phyloP scores from a whole-genome alignment of 1,139 yeast species.

The Kurtzmaniella quercitrusa region DNA sequence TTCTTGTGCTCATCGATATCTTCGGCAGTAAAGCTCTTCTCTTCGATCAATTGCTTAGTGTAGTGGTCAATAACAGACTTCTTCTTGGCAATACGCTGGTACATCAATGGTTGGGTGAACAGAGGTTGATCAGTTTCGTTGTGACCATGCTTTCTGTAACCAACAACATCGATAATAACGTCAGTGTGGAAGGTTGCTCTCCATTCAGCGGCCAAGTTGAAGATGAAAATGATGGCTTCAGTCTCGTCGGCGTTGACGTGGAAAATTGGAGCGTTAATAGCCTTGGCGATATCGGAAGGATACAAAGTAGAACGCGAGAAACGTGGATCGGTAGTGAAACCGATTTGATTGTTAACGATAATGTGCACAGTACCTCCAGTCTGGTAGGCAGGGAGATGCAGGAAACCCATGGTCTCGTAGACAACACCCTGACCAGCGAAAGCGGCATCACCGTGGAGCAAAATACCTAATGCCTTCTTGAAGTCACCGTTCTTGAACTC shows the following conservation, averaged over 20 bases:
- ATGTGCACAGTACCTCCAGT: conserved; percentile 98
- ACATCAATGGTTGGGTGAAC: conserved; percentile 98
- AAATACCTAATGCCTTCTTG: conserved; percentile 85
- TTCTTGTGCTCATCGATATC: conserved; percentile 95
- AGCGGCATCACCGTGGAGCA: conserved; percentile 99
- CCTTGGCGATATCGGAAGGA: conserved; percentile 96
- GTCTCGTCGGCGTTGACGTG: conserved; percentile 98
- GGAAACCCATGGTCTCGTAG: conserved; percentile 96
- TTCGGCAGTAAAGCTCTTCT: conserved; percentile 83
- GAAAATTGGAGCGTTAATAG: conserved; percentile 97
- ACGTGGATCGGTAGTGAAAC: conserved; percentile 98
- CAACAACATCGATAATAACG: conserved; percentile 93
- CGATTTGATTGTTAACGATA: conserved; percentile 96
- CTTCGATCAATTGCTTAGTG: conserved; percentile 71
- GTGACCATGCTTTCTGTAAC: conserved; percentile 98
- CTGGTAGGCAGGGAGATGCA: conserved; percentile 87
- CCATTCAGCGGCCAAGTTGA: conserved; percentile 98
- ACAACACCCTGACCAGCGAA: conserved; percentile 99
- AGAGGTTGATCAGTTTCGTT: conserved; percentile 99
- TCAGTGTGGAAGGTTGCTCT: conserved; percentile 95
- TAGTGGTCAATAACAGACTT: conserved; percentile 84
- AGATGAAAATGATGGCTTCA: conserved; percentile 87
- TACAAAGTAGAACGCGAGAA: conserved; percentile 96
- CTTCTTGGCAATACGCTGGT: conserved; percentile 84
- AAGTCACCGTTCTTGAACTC: conserved; percentile 84